Conservation (phyloP, 179 eudicot genomes). For the Corrigiola litoralis region DNA sequence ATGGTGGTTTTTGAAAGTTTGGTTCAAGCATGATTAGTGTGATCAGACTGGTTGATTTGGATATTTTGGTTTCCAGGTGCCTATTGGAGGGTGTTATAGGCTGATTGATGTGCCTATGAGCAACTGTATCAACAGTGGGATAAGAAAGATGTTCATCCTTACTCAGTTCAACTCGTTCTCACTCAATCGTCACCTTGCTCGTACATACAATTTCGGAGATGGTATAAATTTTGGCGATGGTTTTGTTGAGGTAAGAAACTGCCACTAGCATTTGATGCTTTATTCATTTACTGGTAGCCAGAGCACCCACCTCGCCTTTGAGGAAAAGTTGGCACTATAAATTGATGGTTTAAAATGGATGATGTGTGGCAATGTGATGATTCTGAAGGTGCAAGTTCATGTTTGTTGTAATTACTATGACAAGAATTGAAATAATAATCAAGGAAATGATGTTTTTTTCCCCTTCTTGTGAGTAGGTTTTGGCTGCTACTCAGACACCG, state of each 20-base stretch:
- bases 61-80: constrained; percentile 50
- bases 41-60: constrained; percentile 5
- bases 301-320: background rate
- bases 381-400: no score
- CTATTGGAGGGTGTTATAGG: constrained; percentile 93
- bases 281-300: background rate
- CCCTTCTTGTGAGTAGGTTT: constrained; percentile 42
- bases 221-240: constrained; percentile 91
- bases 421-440: background rate
- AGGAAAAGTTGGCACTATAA: background rate
- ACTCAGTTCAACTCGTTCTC: constrained; percentile 93
- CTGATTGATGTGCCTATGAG: constrained; percentile 97
- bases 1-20: no score
- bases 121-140: constrained; percentile 90
- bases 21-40: no score
- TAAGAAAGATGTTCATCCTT: constrained; percentile 76
- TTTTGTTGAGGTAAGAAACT: constrained; percentile 72
- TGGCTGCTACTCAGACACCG: constrained; percentile 96
- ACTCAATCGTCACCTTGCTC: constrained; percentile 84
- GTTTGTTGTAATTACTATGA: no score
- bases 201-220: constrained; percentile 78
- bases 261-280: background rate
- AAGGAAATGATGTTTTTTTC: background rate
- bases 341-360: no score
- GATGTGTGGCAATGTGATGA: no score